A percentile compares a stretch with the other conserved stretches of the same genome.
Conservation (phyloP, 176 grass and related monocot genomes). For the Calamus simplicifolius region DNA sequence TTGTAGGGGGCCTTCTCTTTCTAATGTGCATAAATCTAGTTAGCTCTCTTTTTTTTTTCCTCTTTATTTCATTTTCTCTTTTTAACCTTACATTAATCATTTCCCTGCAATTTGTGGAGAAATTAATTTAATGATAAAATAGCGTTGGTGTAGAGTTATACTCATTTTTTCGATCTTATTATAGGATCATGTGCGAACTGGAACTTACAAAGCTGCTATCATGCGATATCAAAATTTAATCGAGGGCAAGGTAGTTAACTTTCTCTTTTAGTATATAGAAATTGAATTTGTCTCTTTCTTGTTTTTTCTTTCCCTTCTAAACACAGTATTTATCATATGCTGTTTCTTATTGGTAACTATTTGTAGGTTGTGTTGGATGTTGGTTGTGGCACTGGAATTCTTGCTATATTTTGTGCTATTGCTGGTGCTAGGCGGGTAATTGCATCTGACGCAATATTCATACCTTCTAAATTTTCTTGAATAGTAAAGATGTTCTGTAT, state of each 20-base stretch:
- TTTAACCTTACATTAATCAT: too few relatives aligned
- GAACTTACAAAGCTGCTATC: conserved; percentile 81
- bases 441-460: not conserved
- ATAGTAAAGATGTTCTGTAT: too few relatives aligned
- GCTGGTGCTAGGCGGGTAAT: conserved; percentile 92
- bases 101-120: too few relatives aligned
- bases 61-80: too few relatives aligned
- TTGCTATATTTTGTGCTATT: conserved; percentile 92
- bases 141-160: not conserved
- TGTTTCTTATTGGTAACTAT: not conserved
- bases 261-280: conserved; percentile 9
- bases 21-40: too few relatives aligned
- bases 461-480: conserved; percentile 9
- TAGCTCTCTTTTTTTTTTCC: too few relatives aligned
- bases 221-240: conserved; percentile 76
- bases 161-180: conserved; percentile 29
- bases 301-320: not conserved
- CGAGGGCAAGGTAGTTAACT: conserved; percentile 62
- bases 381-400: conserved; percentile 87
- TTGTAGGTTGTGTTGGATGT: conserved; percentile 97
- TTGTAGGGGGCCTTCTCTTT: too few relatives aligned
- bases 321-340: conserved; percentile 1
- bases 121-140: too few relatives aligned
- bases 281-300: conserved; percentile 5
- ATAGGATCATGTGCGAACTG: conserved; percentile 89